Evolutionary conservation across 1,284 basidiomycete genomes (phyloP).

Genomic region (Pterulicium gracile): DNA sequence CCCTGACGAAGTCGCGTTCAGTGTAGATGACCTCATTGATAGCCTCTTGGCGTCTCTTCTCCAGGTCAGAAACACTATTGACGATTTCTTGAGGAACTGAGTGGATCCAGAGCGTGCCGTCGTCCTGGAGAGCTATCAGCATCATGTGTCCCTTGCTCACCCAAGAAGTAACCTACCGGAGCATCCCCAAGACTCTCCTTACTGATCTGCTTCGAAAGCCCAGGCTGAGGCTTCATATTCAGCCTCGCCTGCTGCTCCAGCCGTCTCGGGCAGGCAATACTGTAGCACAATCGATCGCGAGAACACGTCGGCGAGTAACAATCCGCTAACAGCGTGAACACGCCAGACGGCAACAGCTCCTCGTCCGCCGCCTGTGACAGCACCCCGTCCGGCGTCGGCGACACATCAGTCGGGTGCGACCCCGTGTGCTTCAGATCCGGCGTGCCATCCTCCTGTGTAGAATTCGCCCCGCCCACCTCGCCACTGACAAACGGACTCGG

Average conservation of each 20-base stretch:
- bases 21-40: constrained; percentile 99
- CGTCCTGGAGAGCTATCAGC: constrained; percentile 42
- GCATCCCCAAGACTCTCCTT: constrained; percentile 77
- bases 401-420: constrained; percentile 18
- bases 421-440: constrained; percentile 9
- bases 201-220: constrained; percentile 74
- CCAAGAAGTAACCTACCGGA: constrained; percentile 39
- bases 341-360: constrained; percentile 81
- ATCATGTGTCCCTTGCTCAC: too few species aligned
- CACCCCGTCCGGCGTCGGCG: constrained; percentile 26
- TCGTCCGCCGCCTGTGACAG: constrained; percentile 34
- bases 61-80: constrained; percentile 83
- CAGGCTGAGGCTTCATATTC: constrained; percentile 89
- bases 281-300: constrained; percentile 88
- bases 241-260: constrained; percentile 90
- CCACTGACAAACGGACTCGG: constrained; percentile 59
- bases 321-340: constrained; percentile 94
- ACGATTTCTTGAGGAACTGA: constrained; percentile 92
- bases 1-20: constrained; percentile 94
- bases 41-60: constrained; percentile 96
- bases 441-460: not conserved
- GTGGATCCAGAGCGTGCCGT: constrained; percentile 94
- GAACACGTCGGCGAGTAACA: constrained; percentile 99
- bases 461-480: constrained; percentile 17
- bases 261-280: constrained; percentile 90